Evolutionary conservation across 1,284 basidiomycete species (phyloP).

Genomic region (Marasmius fiardii): DNA sequence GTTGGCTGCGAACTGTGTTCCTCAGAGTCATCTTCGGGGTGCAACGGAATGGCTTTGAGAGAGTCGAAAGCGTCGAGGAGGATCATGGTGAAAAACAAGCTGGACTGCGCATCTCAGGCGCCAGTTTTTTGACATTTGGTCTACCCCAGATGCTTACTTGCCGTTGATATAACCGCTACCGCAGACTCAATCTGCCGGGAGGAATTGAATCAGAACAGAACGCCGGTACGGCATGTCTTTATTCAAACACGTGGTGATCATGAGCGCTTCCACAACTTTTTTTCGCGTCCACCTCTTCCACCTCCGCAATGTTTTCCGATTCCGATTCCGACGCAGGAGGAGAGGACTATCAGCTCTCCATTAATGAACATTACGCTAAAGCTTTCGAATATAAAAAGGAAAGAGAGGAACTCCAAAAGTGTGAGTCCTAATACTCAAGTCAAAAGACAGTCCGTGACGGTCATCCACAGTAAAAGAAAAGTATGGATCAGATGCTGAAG

Average conservation of each 20-base stretch:
- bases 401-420: slow-evolving; percentile 75
- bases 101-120: background rate
- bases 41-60: background rate
- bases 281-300: background rate
- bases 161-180: background rate
- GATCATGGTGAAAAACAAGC: slow-evolving; percentile 8
- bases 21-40: background rate
- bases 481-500: slow-evolving; percentile 72
- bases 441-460: slow-evolving; percentile 4
- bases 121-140: background rate
- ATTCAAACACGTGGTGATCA: background rate
- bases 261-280: slow-evolving; percentile 1
- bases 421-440: slow-evolving; percentile 41
- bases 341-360: slow-evolving; percentile 51
- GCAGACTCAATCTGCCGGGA: too few relatives aligned
- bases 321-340: slow-evolving; percentile 43
- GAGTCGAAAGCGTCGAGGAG: slow-evolving; percentile 4
- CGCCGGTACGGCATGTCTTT: too few relatives aligned
- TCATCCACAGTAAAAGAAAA: slow-evolving; percentile 71
- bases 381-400: slow-evolving; percentile 81
- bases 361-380: slow-evolving; percentile 83
- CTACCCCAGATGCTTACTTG: background rate
- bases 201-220: too few relatives aligned
- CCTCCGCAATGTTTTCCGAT: slow-evolving; percentile 41
- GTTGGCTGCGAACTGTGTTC: background rate